Evolutionary conservation across 2,329 filamentous ascomycete species (phyloP).

Genomic region (Claviceps africana): DNA sequence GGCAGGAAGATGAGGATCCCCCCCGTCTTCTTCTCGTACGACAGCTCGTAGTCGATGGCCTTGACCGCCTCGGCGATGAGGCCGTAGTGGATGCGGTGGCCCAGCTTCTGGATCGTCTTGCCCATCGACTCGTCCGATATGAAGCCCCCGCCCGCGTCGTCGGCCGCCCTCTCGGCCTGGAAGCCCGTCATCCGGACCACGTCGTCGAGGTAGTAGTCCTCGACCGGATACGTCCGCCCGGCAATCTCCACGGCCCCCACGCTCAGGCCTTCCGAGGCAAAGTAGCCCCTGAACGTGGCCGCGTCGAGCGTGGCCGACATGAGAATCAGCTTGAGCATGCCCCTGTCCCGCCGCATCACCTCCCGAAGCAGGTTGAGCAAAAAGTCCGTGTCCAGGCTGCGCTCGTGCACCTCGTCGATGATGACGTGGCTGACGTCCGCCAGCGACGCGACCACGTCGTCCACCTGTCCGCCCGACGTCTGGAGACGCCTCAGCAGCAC

Average conservation of each 20-base stretch:
- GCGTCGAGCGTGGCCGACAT: slow-evolving; percentile 97
- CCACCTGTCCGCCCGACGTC: slow-evolving; percentile 65
- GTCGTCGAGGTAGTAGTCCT: slow-evolving; percentile 83
- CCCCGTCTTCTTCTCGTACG: slow-evolving; percentile 48
- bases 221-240: slow-evolving; percentile 78
- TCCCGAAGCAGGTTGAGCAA: slow-evolving; percentile 76
- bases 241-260: slow-evolving; percentile 79
- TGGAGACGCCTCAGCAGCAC: slow-evolving; percentile 84
- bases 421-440: slow-evolving; percentile 89
- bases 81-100: slow-evolving; percentile 82
- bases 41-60: slow-evolving; percentile 65
- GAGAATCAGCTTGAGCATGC: slow-evolving; percentile 75
- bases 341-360: slow-evolving; percentile 57
- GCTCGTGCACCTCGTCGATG: slow-evolving; percentile 92
- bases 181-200: slow-evolving; percentile 70
- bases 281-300: slow-evolving; percentile 71
- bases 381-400: slow-evolving; percentile 90
- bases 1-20: slow-evolving; percentile 94
- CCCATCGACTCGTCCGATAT: slow-evolving; percentile 45
- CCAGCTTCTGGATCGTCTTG: slow-evolving; percentile 56
- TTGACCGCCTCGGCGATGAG: slow-evolving; percentile 68
- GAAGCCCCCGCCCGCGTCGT: slow-evolving; percentile 20
- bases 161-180: slow-evolving; percentile 33
- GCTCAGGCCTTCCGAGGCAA: slow-evolving; percentile 48
- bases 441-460: slow-evolving; percentile 68